Percentiles rank a stretch among this genome's conserved stretches.
Conservation (phyloP, 2,329 filamentous ascomycete genomes). For the Trichoderma brevicompactum region DNA sequence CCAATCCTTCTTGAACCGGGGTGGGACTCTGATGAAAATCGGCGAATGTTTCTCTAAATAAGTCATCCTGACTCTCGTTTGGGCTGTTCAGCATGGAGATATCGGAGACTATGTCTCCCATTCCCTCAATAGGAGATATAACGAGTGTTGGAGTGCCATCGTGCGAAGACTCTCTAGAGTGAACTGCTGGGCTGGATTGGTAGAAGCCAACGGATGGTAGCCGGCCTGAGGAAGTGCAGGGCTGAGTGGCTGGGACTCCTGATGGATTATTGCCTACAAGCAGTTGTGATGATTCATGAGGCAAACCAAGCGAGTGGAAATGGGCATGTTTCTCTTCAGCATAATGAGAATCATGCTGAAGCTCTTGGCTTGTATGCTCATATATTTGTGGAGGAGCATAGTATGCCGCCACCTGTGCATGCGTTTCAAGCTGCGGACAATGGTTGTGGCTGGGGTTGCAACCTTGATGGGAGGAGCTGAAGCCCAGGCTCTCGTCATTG, state of each 20-base stretch:
- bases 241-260: neutral
- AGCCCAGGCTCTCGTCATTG: slow-evolving; percentile 2
- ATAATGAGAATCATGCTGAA: neutral
- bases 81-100: neutral
- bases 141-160: neutral
- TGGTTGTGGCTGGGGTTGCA: neutral
- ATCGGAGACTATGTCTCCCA: neutral
- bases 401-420: neutral
- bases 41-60: neutral
- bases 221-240: neutral
- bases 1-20: neutral
- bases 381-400: neutral
- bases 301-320: neutral
- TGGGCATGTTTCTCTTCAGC: neutral
- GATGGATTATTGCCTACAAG: neutral
- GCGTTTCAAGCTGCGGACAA: neutral
- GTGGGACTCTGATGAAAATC: neutral
- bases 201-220: neutral
- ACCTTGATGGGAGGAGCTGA: neutral
- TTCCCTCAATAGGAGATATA: neutral
- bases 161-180: neutral
- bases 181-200: neutral
- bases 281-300: neutral
- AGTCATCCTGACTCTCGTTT: neutral
- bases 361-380: neutral